Conservation (phyloP, 139 green algal genomes). For the Marvania coccoides region DNA sequence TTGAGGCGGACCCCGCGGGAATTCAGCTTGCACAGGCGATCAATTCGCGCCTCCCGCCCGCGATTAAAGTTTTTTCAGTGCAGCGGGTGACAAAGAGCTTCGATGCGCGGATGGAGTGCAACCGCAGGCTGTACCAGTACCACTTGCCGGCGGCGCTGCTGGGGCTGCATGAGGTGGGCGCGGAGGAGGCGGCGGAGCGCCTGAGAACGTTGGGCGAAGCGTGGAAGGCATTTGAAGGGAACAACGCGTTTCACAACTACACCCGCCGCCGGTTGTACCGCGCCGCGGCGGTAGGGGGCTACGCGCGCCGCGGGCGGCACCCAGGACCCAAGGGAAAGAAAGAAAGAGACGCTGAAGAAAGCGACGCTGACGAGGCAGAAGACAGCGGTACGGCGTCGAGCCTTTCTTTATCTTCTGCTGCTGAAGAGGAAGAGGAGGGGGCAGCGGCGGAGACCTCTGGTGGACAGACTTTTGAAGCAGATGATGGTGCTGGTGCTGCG, state of each 20-base stretch:
- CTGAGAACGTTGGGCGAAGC: slow-evolving; percentile 23
- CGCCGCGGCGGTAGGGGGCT: too few relatives aligned
- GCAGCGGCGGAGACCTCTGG: background rate
- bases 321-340: background rate
- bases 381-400: too few relatives aligned
- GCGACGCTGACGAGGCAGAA: background rate
- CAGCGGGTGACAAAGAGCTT: slow-evolving; percentile 39
- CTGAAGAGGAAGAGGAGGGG: background rate
- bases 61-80: slow-evolving; percentile 43
- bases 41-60: slow-evolving; percentile 49
- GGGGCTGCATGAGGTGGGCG: slow-evolving; percentile 5
- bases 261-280: slow-evolving; percentile 45
- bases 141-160: slow-evolving; percentile 34
- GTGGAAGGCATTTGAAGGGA: slow-evolving; percentile 32
- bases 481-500: background rate
- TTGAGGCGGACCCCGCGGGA: slow-evolving; percentile 36
- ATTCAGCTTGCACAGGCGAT: slow-evolving; percentile 29
- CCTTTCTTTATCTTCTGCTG: too few relatives aligned
- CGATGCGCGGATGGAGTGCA: slow-evolving; percentile 24
- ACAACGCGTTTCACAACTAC: slow-evolving; percentile 57
- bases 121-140: slow-evolving; percentile 35
- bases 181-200: background rate
- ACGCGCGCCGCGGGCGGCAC: background rate
- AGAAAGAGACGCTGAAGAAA: background rate
- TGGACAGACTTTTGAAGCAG: background rate